Base-by-base conservation (phyloP, 768 basidiomycete species). In the Steccherinum ochraceum region DNA sequence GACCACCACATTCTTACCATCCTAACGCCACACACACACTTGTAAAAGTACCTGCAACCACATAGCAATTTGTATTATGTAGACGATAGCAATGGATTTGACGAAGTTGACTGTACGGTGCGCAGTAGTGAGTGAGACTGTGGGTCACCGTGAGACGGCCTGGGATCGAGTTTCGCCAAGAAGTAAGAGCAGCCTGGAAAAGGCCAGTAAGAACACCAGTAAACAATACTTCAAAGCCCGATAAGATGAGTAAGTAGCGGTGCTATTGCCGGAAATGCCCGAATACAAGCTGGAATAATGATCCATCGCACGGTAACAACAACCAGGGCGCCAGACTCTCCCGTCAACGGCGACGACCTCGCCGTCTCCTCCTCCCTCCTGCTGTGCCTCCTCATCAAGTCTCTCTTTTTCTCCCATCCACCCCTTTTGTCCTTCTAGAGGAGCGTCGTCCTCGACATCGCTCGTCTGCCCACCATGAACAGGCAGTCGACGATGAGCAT, bases 401-500 rank as follows among this genome's bases (percentile, higher is more conserved):
- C 30, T 35, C 30, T 35, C 30, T 35, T 35, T 35, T 35, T 16
- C 16, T 35, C 30, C 16, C 30, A 7, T 35, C n/a, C 30, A 35
- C 16, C 7, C 30, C 30, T 35, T 16, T 35, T 7, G 7, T 35
- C 16, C 30, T 35, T 35, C 30, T 35, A 35, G 43, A 35, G 30
- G 7, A 7, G 30, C 30, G 30, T 35, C 30, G 30, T 49, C 41
- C n/a, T n/a, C n/a, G n/a, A n/a, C n/a, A 21, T 49, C 48, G 50
- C 48, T 50, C 30, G 39, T 42, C 7, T 45, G 48, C 52, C 55
- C 49, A 58, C 52, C 58, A 68, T 68, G 66, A 76, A 71, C 53
- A 69, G 75, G 64, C 76, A 72, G 67, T 72, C 75, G 48, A 69
- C 74, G 54, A 67, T 74, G 67, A 61, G 67, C 57, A 70, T 70